These are phyloP conservation scores for Pseudonitzschia multistriata DNA, from an alignment of 108 stramenopile species.

Conservation along the genomic window DNA sequence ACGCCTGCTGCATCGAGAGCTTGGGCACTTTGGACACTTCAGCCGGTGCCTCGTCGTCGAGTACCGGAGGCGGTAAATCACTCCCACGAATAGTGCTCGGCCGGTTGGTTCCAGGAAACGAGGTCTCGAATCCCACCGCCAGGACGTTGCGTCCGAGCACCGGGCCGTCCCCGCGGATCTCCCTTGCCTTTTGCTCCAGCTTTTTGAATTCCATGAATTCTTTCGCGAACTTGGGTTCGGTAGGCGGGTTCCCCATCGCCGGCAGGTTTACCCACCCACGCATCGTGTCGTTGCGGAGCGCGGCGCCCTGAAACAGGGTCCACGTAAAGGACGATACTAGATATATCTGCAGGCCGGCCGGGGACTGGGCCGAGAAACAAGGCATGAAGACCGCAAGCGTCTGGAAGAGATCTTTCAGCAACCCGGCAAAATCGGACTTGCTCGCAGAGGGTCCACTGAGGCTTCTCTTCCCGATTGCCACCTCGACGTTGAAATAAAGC, in stretches of 20 bases:
- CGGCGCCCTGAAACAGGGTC: conserved; percentile 67
- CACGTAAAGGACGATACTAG: conserved; percentile 76
- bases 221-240: conserved; percentile 57
- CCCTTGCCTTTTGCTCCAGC: conserved; percentile 59
- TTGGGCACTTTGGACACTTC: neutral
- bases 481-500: conserved; percentile 79
- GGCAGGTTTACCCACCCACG: conserved; percentile 64
- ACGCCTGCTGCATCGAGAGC: conserved; percentile 19
- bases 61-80: conserved; percentile 12
- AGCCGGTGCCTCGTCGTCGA: neutral
- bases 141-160: conserved; percentile 50
- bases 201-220: conserved; percentile 71
- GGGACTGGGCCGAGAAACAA: conserved; percentile 76
- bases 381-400: conserved; percentile 85
- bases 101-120: conserved; percentile 53
- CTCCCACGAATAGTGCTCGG: conserved; percentile 45
- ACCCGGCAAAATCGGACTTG: conserved; percentile 55
- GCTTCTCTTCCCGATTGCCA: conserved; percentile 66
- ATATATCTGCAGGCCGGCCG: conserved; percentile 81
- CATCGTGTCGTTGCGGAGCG: conserved; percentile 61
- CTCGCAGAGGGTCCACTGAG: conserved; percentile 63
- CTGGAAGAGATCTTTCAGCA: conserved; percentile 82
- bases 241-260: conserved; percentile 49
- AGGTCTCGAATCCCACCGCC: conserved; percentile 47
- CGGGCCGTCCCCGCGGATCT: conserved; percentile 47